Percentiles rank a stretch among this genome's conserved stretches.
Evolutionary conservation across 1,284 basidiomycete species (phyloP).

Genomic region (Sanghuangporus weigelae): DNA sequence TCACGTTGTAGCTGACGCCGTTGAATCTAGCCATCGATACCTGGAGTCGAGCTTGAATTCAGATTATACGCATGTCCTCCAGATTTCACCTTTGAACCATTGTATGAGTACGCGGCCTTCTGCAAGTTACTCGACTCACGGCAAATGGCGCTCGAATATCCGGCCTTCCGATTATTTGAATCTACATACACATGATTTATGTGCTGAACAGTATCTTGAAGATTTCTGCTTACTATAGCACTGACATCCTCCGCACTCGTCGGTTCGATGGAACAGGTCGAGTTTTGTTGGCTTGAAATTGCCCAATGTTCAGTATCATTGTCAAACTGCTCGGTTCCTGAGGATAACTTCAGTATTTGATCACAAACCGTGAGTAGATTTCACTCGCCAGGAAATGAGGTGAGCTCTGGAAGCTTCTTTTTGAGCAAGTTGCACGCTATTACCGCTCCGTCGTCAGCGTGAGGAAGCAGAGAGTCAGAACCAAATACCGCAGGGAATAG

Average conservation of each 20-base stretch:
- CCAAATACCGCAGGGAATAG: not conserved
- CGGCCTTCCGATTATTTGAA: conserved; percentile 7
- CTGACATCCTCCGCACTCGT: conserved; percentile 6
- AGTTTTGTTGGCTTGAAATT: conserved; percentile 8
- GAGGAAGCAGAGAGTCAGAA: not conserved
- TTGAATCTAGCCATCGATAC: conserved; percentile 23
- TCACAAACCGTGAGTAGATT: not conserved
- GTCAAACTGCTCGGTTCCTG: conserved; percentile 13
- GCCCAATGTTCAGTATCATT: conserved; percentile 14
- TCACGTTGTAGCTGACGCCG: conserved; percentile 15
- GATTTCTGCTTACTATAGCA: conserved; percentile 7
- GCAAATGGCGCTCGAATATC: conserved; percentile 18
- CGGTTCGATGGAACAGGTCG: conserved; percentile 17
- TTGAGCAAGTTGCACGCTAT: conserved; percentile 12
- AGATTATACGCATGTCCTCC: conserved; percentile 24
- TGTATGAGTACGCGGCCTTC: not conserved
- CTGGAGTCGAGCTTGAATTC: conserved; percentile 23
- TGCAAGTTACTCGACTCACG: not conserved
- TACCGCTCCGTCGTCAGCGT: not conserved
- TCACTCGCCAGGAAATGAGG: conserved; percentile 12
- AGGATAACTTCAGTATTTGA: not conserved
- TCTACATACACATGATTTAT: not conserved
- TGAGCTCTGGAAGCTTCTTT: conserved; percentile 3
- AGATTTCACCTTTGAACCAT: conserved; percentile 18
- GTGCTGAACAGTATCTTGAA: not conserved